Evolutionary conservation across 169 alveolate species (phyloP).

Genomic region (Cryptosporidium andersoni): DNA sequence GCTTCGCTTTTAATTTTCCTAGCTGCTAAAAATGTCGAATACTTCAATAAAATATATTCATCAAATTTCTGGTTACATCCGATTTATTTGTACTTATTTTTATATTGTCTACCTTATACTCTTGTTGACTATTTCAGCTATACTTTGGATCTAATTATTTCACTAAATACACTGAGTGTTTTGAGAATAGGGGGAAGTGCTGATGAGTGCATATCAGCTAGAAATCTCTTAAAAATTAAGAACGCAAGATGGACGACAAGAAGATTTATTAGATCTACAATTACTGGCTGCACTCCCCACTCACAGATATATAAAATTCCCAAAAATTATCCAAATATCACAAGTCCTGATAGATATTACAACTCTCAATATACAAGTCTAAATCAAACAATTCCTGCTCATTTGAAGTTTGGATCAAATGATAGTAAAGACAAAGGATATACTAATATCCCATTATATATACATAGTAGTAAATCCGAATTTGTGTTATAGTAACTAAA

Average conservation of each 20-base stretch:
- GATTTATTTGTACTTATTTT: not conserved
- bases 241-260: constrained; percentile 6
- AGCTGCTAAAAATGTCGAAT: constrained; percentile 2
- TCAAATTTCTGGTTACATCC: constrained; percentile 7
- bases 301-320: constrained; percentile 3
- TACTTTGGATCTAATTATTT: not conserved
- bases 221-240: not conserved
- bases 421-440: not conserved
- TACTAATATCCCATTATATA: not conserved
- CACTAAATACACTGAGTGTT: constrained; percentile 14
- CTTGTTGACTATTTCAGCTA: not conserved
- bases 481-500: constrained; percentile 2
- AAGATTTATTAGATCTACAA: constrained; percentile 7
- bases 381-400: not conserved
- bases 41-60: not conserved
- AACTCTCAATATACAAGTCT: not conserved
- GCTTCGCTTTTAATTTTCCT: not conserved
- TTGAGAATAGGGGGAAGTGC: constrained; percentile 13
- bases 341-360: constrained; percentile 3
- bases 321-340: not conserved
- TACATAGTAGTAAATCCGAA: not conserved
- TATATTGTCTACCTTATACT: not conserved
- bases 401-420: not conserved
- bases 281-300: constrained; percentile 1
- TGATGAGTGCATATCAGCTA: constrained; percentile 4